Conservation (phyloP, 768 basidiomycete species). For the Pisolithus albus region DNA sequence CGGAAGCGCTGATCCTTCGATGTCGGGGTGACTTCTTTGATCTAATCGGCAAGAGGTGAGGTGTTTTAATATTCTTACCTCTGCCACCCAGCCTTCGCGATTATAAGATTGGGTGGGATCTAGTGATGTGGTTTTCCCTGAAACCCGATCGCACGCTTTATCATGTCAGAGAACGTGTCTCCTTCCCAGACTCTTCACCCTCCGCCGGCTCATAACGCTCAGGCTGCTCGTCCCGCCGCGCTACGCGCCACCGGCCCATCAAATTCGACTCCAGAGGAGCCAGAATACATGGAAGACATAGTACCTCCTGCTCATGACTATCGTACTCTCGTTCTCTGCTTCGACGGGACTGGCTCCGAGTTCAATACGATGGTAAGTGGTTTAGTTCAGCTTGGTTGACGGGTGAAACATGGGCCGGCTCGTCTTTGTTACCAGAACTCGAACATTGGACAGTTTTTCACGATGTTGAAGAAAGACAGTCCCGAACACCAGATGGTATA, state of each 20-base stretch:
- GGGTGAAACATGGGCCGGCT: background rate
- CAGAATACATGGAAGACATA: slow-evolving; percentile 21
- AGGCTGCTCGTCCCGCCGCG: background rate
- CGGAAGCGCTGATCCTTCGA: too few species aligned
- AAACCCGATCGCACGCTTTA: too few species aligned
- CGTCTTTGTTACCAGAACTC: slow-evolving; percentile 47
- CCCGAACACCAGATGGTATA: slow-evolving; percentile 59
- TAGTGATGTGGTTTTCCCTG: background rate
- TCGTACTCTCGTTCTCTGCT: slow-evolving; percentile 64
- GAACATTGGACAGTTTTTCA: slow-evolving; percentile 62
- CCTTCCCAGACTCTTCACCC: background rate
- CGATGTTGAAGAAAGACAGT: slow-evolving; percentile 64
- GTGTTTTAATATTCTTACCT: too few species aligned
- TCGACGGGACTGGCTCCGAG: slow-evolving; percentile 57
- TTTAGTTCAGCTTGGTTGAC: background rate
- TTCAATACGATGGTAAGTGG: slow-evolving; percentile 55
- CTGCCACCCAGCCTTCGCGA: too few species aligned
- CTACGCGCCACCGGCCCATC: background rate
- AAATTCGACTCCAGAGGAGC: background rate
- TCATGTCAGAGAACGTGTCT: background rate
- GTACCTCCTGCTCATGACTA: slow-evolving; percentile 38
- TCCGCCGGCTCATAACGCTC: too few species aligned
- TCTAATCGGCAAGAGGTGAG: too few species aligned
- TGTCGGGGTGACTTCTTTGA: too few species aligned
- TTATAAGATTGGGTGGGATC: background rate